A percentile compares a stretch with the other conserved stretches of the same genome.
Evolutionary conservation across 1,284 basidiomycete genomes (phyloP).

Genomic region (Stereum hirsutum): DNA sequence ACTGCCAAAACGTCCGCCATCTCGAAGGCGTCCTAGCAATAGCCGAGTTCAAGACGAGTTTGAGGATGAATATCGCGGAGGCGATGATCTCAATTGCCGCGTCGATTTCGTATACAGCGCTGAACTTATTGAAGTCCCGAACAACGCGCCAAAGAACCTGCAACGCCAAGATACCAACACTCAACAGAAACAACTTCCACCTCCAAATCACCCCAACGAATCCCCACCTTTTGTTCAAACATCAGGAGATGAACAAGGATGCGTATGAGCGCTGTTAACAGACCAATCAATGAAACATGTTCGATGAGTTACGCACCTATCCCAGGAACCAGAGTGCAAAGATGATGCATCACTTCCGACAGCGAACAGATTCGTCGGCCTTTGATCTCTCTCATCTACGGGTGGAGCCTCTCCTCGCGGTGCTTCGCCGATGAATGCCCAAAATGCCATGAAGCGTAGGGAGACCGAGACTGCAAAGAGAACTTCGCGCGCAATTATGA

Average conservation of each 20-base stretch:
- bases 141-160: conserved; percentile 59
- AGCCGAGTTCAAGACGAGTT: conserved; percentile 49
- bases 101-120: conserved; percentile 47
- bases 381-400: conserved; percentile 5
- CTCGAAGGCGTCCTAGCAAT: conserved; percentile 30
- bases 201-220: conserved; percentile 41
- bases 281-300: too few relatives aligned
- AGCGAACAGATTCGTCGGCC: conserved; percentile 12
- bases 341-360: conserved; percentile 11
- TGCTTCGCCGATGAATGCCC: conserved; percentile 51
- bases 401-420: conserved; percentile 33
- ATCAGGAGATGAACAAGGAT: too few relatives aligned
- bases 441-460: conserved; percentile 57
- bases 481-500: conserved; percentile 50
- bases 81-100: conserved; percentile 46
- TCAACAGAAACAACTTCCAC: conserved; percentile 34
- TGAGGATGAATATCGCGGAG: conserved; percentile 51
- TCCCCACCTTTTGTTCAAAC: too few relatives aligned
- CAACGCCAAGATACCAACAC: conserved; percentile 38
- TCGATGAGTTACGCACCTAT: too few relatives aligned
- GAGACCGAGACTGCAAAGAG: conserved; percentile 47
- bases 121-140: conserved; percentile 29
- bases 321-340: conserved; percentile 53
- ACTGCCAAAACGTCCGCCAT: conserved; percentile 37
- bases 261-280: too few relatives aligned